Conservation (phyloP, 1,284 basidiomycete species). For the Porodaedalea pini region DNA sequence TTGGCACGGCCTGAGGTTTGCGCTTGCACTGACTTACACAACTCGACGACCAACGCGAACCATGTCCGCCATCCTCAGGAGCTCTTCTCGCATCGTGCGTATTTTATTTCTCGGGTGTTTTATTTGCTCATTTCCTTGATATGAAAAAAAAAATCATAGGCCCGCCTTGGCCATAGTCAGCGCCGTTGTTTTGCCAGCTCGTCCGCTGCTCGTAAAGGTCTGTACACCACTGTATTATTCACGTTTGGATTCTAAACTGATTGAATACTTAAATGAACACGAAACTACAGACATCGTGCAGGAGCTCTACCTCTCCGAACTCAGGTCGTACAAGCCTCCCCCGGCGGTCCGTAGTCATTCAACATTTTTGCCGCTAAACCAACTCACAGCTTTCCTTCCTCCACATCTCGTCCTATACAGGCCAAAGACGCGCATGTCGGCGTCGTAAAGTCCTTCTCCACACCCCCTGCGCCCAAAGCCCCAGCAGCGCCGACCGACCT, state of each 20-base stretch:
- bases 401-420: slow-evolving; percentile 36
- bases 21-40: not conserved
- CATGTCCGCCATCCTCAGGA: slow-evolving; percentile 15
- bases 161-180: slow-evolving; percentile 18
- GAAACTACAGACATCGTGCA: slow-evolving; percentile 75
- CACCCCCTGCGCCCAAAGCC: slow-evolving; percentile 64
- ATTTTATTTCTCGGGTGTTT: not conserved
- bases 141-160: no score
- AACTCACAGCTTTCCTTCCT: slow-evolving; percentile 2
- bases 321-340: slow-evolving; percentile 83
- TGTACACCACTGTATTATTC: slow-evolving; percentile 25
- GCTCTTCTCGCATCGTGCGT: slow-evolving; percentile 18
- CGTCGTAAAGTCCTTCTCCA: slow-evolving; percentile 68
- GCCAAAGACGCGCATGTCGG: slow-evolving; percentile 83
- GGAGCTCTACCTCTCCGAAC: slow-evolving; percentile 87
- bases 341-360: slow-evolving; percentile 42
- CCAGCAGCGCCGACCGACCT: slow-evolving; percentile 76
- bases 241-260: not conserved
- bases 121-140: no score
- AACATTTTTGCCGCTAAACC: slow-evolving; percentile 15
- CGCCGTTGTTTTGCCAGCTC: slow-evolving; percentile 60
- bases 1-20: not conserved
- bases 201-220: slow-evolving; percentile 66
- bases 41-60: slow-evolving; percentile 10
- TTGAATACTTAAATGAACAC: slow-evolving; percentile 13